Base-by-base conservation (phyloP, 2,329 filamentous ascomycete species). In the Sclerotiophoma versabilis region DNA sequence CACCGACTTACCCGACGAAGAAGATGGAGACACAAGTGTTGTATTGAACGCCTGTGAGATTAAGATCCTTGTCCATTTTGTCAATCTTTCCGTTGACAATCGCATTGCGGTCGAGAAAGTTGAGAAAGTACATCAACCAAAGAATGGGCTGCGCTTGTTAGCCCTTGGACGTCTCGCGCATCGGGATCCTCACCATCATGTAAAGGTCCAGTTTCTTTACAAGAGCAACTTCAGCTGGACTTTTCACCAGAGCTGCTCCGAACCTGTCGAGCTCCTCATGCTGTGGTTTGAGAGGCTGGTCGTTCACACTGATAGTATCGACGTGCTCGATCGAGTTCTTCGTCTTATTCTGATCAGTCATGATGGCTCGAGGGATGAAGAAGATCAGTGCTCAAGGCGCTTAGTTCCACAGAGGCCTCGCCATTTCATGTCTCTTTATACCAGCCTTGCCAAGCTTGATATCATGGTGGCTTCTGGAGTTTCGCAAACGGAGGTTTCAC, bases 11-110 rank as follows among this genome's bases (percentile, higher is more conserved):
- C 57, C 81, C 77, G 23, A 79, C 79, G 68, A 87, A 87, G 41
- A 88, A 75, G 54, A 88, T 87, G 44, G 79, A 82, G 38, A 87
- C 75, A 51, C 84, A 85, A 1, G 84, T 86, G 33, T 83, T 81
- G 65, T 88, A 88, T 68, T 88, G 75, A 2, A 78, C 79, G 57
- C 82, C 72, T 41, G 70, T 69, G 48, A 88, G 76, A 2, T 74
- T 64, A 12, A 87, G 75, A 46, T 88, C 86, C 2, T 76, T 74
- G 49, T 86, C 81, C 19, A 89, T 76, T 8, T 84, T 84, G 66
- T 84, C 83, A 42, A 89, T 76, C n/a, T 82, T 81, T 0, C 86
- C 87, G 2, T 85, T 81, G 1, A 85, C 84, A 51, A 89, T 87
- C 69, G 87, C 86, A 70, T 87, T 87, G 12, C 84, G 79, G 62